phyloP scores from a whole-genome alignment of 73 alveolate genomes.

The Tetrahymena thermophila region DNA sequence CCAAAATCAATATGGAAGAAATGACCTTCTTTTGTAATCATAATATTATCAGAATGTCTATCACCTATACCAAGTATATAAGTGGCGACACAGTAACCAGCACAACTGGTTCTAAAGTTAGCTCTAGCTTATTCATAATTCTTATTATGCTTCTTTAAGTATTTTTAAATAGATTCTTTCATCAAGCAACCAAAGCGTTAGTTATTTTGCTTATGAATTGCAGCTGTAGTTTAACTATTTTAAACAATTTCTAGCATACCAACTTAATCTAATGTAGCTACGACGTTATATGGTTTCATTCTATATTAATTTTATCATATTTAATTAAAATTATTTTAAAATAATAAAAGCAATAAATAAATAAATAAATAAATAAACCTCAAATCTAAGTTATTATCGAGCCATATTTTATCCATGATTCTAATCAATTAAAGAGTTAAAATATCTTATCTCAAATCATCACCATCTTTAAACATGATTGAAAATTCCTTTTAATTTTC shows the following conservation, averaged over 20 bases:
- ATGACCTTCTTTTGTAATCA: slow-evolving; percentile 86
- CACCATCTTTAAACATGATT: slow-evolving; percentile 91
- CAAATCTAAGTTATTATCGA: slow-evolving; percentile 79
- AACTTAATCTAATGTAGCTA: slow-evolving; percentile 84
- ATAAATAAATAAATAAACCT: slow-evolving; percentile 23
- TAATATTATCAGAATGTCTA: slow-evolving; percentile 94
- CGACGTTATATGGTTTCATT: slow-evolving; percentile 86
- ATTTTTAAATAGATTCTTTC: slow-evolving; percentile 44
- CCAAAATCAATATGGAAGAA: slow-evolving; percentile 96
- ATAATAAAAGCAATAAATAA: too few relatives aligned
- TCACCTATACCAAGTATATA: slow-evolving; percentile 92
- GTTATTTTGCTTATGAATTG: slow-evolving; percentile 18
- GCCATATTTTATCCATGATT: slow-evolving; percentile 93
- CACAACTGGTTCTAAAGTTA: slow-evolving; percentile 76
- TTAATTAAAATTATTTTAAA: too few relatives aligned
- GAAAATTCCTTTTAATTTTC: slow-evolving; percentile 2
- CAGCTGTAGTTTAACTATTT: slow-evolving; percentile 43
- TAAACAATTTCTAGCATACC: slow-evolving; percentile 94
- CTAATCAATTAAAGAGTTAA: slow-evolving; percentile 82
- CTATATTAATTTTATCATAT: slow-evolving; percentile 21
- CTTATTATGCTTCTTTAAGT: slow-evolving; percentile 28
- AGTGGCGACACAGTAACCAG: slow-evolving; percentile 92
- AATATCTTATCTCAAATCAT: slow-evolving; percentile 94
- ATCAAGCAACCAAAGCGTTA: slow-evolving; percentile 50
- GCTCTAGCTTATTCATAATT: slow-evolving; percentile 43